These are phyloP conservation scores for Metarhizium sp. DNA, from an alignment of 2,329 filamentous ascomycete genomes.

Conservation along the genomic window DNA sequence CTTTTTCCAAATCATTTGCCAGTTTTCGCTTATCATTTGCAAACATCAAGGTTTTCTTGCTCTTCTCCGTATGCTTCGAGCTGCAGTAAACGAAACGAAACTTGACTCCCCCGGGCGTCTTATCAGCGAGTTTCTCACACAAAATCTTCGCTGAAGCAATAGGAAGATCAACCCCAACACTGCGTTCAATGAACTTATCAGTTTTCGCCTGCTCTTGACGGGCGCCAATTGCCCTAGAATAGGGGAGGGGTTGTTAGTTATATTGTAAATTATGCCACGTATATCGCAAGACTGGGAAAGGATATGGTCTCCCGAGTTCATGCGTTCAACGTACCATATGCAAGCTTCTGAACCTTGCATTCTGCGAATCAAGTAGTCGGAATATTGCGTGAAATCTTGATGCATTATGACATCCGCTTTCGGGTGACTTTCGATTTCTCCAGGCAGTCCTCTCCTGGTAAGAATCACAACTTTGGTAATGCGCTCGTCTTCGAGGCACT, in stretches of 20 bases:
- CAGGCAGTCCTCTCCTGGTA: conserved; percentile 35
- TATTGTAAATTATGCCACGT: neutral
- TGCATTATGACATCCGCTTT: conserved; percentile 42
- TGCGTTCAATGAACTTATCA: conserved; percentile 31
- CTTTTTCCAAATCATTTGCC: conserved; percentile 30
- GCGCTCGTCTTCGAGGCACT: conserved; percentile 37
- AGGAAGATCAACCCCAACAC: conserved; percentile 52
- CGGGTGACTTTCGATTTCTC: conserved; percentile 30
- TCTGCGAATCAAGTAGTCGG: conserved; percentile 23
- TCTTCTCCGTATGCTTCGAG: conserved; percentile 23
- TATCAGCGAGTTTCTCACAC: conserved; percentile 18
- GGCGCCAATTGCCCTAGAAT: conserved; percentile 29
- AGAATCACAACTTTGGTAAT: conserved; percentile 44
- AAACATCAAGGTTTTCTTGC: conserved; percentile 25
- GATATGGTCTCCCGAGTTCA: neutral
- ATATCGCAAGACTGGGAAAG: neutral
- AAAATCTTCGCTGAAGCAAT: conserved; percentile 52
- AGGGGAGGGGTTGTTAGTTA: neutral
- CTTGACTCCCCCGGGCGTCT: conserved; percentile 19
- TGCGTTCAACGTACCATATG: conserved; percentile 43
- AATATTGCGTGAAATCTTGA: conserved; percentile 43
- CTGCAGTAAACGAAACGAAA: conserved; percentile 37
- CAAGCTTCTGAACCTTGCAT: conserved; percentile 48
- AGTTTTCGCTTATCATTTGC: conserved; percentile 26
- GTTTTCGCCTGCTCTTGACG: conserved; percentile 36